Evolutionary conservation across 1,284 basidiomycete genomes (phyloP), one percentile per base, ranked within the genome.

Genomic region (Ceratobasidium sp.): DNA sequence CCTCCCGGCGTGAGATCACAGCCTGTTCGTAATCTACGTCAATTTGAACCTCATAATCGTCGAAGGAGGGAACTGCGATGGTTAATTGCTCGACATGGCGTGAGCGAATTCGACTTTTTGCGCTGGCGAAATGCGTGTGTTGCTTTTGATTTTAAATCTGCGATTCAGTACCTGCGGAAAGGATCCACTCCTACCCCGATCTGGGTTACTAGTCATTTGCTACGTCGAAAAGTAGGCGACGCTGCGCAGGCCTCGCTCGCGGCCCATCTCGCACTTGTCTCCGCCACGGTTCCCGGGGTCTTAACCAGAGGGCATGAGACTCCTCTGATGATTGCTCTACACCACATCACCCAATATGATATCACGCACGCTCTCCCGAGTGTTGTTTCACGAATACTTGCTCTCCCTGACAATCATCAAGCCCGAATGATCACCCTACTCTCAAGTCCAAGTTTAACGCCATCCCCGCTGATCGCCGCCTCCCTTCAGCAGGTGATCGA

Each of bases 71-170:
- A 54, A 15, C 22, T 75, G 4, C 45, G 41, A 24, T 36, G 22
- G n/a, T 5, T 59, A 22, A 71, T 75, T 5, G 51, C 29, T 31
- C 41, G 11, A 31, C 17, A 19, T 27, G 60, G 56, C 50, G 63
- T 73, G 11, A 31, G 44, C 47, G 75, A 73, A 27, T 22, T 54
- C 31, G 64, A 75, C 24, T 73, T 75, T 59, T 31, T 75, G 22
- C 75, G 75, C 19, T 75, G 75, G 75, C 59, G 75, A 22, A 75
- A 75, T 51, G 75, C 75, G 1, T 65, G 73, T 24, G 51, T 66
- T 17, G 59, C 75, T 27, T 24, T n/a, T 19, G 36, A 45, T 54
- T 45, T 75, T 6, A 36, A 36, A 27, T 24, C 15, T 8, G 75
- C 75, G n/a, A 29, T 73, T 24, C 36, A 56, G 3, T 36, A 24